Conservation (phyloP, 352 stramenopile genomes). For the Aphanomyces euteiches region DNA sequence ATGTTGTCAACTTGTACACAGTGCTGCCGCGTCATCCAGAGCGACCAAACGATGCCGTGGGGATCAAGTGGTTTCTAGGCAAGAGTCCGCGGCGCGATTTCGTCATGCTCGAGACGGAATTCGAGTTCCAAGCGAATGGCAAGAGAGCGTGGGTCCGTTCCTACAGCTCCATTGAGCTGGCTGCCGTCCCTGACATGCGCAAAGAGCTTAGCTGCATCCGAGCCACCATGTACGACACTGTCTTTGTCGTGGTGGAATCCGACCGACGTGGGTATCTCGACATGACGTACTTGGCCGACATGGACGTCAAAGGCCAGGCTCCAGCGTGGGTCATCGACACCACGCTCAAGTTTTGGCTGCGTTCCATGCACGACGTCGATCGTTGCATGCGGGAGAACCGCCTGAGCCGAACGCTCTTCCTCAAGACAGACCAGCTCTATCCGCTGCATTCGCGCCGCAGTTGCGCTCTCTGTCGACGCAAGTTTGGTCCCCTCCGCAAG, state of each 20-base stretch:
- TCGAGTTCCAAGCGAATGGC: too few relatives aligned
- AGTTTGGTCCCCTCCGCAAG: neutral
- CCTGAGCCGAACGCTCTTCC: neutral
- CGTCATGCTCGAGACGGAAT: too few relatives aligned
- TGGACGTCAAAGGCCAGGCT: neutral
- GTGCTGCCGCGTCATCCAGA: too few relatives aligned
- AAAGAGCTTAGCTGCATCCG: neutral
- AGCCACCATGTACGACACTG: neutral
- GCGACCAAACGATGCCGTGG: too few relatives aligned
- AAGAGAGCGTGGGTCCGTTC: too few relatives aligned
- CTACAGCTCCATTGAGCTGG: too few relatives aligned
- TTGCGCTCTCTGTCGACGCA: neutral
- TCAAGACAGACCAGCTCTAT: neutral
- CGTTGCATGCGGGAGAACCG: neutral
- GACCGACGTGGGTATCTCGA: slow-evolving; percentile 48
- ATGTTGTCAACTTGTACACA: too few relatives aligned
- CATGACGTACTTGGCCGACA: neutral
- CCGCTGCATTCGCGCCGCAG: neutral
- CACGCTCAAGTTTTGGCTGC: too few relatives aligned
- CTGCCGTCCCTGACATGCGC: slow-evolving; percentile 7
- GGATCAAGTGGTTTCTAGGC: too few relatives aligned
- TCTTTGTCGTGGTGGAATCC: slow-evolving; percentile 54
- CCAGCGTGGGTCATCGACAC: too few relatives aligned
- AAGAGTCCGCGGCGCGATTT: too few relatives aligned
- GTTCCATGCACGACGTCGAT: neutral